Percentiles rank a stretch among this genome's conserved stretches.
These are phyloP conservation scores for Batrachochytrium dendrobatidis DNA, from an alignment of 371 early-diverging fungal species.

Conservation along the genomic window DNA sequence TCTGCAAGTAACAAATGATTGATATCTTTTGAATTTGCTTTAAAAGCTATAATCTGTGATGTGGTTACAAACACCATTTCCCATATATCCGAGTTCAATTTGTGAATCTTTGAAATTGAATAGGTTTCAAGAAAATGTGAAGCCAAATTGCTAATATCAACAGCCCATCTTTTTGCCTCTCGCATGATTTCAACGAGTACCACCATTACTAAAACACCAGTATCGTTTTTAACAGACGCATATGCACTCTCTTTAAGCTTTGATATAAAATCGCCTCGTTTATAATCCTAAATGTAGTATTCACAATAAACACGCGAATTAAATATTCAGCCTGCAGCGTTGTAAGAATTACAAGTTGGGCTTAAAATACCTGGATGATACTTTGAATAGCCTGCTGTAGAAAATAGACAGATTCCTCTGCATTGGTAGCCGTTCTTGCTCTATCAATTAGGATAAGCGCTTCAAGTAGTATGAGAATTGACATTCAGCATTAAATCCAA, in stretches of 20 bases:
- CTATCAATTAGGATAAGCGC: too few species aligned
- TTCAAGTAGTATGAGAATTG: too few species aligned
- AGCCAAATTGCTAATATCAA: neutral
- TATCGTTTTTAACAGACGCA: neutral
- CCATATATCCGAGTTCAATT: neutral
- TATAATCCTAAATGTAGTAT: neutral
- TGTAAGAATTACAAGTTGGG: too few species aligned
- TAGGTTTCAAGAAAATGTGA: neutral
- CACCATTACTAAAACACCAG: neutral
- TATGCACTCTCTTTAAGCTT: neutral
- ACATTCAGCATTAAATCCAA: too few species aligned
- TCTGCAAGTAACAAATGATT: neutral
- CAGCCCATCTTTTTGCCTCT: conserved; percentile 1
- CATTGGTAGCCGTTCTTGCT: too few species aligned
- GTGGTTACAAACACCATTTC: neutral
- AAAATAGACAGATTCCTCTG: too few species aligned
- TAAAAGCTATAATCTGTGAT: neutral
- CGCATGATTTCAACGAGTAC: conserved; percentile 1
- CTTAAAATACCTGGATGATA: too few species aligned
- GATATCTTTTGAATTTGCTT: neutral
- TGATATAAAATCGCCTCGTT: neutral
- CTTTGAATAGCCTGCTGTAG: too few species aligned
- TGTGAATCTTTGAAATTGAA: neutral
- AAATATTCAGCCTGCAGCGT: too few species aligned
- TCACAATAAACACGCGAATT: too few species aligned